Percentiles rank a stretch among this genome's conserved stretches.
Evolutionary conservation across 352 stramenopile species (phyloP).

Genomic region (Phytopythium vexans): DNA sequence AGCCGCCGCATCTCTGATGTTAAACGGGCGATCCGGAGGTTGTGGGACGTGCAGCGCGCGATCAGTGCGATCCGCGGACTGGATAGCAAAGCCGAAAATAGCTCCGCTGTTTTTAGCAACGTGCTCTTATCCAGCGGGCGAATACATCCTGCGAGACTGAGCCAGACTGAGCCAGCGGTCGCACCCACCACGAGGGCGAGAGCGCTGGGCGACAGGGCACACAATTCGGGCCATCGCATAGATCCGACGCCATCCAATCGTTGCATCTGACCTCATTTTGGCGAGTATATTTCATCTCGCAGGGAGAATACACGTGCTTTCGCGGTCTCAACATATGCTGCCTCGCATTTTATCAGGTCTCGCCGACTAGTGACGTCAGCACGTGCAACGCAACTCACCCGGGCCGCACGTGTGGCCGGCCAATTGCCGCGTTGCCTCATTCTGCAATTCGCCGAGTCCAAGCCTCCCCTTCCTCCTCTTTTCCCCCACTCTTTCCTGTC

Average conservation of each 20-base stretch:
- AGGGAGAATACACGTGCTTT: not conserved
- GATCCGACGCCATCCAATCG: slow-evolving; percentile 4
- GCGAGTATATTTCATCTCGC: not conserved
- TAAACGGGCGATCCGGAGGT: not conserved
- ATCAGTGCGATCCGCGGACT: no score
- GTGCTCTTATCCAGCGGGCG: no score
- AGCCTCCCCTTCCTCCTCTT: slow-evolving; percentile 14
- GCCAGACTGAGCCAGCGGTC: slow-evolving; percentile 1
- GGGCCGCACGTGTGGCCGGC: not conserved
- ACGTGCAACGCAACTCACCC: slow-evolving; percentile 1
- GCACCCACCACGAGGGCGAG: slow-evolving; percentile 7
- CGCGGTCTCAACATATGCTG: not conserved
- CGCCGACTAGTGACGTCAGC: slow-evolving; percentile 21
- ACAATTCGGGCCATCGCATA: slow-evolving; percentile 1
- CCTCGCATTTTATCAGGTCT: slow-evolving; percentile 7
- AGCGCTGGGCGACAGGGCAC: not conserved
- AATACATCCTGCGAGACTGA: not conserved
- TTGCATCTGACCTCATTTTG: slow-evolving; percentile 2
- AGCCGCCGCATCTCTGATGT: slow-evolving; percentile 2
- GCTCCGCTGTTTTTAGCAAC: no score
- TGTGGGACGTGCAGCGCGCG: no score
- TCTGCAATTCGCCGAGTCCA: slow-evolving; percentile 53
- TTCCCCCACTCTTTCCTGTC: slow-evolving; percentile 10
- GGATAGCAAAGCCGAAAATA: no score
- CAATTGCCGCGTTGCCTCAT: slow-evolving; percentile 30